Percentiles rank a stretch among this genome's conserved stretches.
phyloP scores from a whole-genome alignment of 768 basidiomycete species.

The Boletus sp. region DNA sequence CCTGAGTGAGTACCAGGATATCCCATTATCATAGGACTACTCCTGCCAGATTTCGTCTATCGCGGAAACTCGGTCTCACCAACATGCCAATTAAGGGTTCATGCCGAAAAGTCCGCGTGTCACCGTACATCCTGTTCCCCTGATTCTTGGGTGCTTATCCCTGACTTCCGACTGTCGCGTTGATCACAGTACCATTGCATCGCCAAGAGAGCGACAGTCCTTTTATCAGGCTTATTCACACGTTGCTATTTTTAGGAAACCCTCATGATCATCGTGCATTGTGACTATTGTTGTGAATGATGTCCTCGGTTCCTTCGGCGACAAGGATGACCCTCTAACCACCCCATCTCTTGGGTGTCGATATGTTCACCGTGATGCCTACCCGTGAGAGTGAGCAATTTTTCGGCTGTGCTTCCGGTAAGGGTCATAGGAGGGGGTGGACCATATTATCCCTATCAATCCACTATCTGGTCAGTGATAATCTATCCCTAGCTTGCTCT shows the following conservation, averaged over 20 bases:
- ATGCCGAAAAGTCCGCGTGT: background rate
- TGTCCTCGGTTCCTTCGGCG: background rate
- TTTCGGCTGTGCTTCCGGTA: background rate
- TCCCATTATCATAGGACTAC: no score
- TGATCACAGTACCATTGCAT: background rate
- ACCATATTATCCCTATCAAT: background rate
- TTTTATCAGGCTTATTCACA: background rate
- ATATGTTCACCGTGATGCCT: background rate
- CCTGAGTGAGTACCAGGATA: no score
- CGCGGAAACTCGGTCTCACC: background rate
- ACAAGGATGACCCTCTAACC: background rate
- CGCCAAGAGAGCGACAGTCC: background rate
- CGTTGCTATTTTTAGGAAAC: background rate
- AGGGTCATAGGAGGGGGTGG: background rate
- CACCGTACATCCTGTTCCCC: background rate
- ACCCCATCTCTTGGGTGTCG: background rate
- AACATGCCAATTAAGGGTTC: background rate
- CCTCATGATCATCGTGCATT: background rate
- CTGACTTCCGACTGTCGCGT: no score
- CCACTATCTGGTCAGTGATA: background rate
- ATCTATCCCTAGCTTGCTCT: background rate
- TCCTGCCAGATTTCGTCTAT: background rate
- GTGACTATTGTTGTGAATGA: background rate
- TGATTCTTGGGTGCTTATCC: background rate
- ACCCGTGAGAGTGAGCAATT: background rate